Base-by-base conservation (phyloP, 1,284 basidiomycete species). In the Neolentinus lepideus region DNA sequence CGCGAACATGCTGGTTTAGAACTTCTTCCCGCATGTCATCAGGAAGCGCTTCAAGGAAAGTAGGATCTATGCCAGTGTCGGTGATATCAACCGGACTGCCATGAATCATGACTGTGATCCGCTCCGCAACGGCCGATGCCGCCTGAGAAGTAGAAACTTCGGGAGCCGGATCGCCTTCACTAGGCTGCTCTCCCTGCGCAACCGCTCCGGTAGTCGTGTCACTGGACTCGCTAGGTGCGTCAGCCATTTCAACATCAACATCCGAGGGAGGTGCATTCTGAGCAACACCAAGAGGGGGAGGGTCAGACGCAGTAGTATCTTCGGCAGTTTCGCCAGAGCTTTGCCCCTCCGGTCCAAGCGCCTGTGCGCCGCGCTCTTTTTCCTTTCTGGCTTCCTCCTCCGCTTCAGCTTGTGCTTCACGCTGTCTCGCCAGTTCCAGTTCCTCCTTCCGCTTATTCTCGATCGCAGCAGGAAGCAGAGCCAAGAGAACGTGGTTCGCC, bases 21-120 rank as follows among this genome's bases (percentile, higher is more conserved):
- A 99, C 94, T 69, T 99, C 97, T 67, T 98, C 96, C 51, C 97
- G 85, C 90, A 99, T 97, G 62, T 99, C 96, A 67, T 99, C 97
- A 0, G 97, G 97, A 25, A 99, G 75, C 19, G 97, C 97, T 71
- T 98, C 94, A 54, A 99, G 75, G 81, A 99, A 99, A 9, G 92
- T 95, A 1, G 95, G 94, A 68, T 99, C 97, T 65, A 99, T 98
- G 8, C 97, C 97, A 14, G 94, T 96, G 65, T 98, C 94, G 9
- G 97, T 99, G 66, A 99, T 99, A 68, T 99, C 97, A 27, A 99
- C 92, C n/a, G 87, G 80, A 59, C 84, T 90, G 51, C 96, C 97
- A 68, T 95, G 90, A 57, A 99, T 92, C 69, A 81, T 80, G 64
- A 98, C 89, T 1, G 89, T 92, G 12, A 95, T 78, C 38, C 94